These are phyloP conservation scores for Ganoderma leucocontextum DNA, from an alignment of 1,284 basidiomycete species.

Conservation along the genomic window DNA sequence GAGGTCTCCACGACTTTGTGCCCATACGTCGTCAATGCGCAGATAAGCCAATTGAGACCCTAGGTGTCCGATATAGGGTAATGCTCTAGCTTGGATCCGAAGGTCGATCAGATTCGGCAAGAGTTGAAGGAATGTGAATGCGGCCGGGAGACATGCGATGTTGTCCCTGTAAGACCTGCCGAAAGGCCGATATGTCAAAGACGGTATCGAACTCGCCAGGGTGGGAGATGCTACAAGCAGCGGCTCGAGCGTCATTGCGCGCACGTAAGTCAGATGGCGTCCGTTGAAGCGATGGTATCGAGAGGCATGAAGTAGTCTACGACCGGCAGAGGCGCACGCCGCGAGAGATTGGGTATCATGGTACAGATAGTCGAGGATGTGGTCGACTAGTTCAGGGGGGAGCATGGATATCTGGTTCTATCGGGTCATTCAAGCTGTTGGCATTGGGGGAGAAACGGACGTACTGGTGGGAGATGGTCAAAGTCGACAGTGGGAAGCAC, in stretches of 20 bases:
- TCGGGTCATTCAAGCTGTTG: not conserved
- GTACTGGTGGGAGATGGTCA: not conserved
- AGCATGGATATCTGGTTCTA: constrained; percentile 20
- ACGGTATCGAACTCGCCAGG: constrained; percentile 16
- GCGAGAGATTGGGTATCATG: constrained; percentile 41
- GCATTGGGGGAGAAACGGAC: not conserved
- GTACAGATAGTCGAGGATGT: constrained; percentile 45
- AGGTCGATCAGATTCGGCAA: constrained; percentile 12
- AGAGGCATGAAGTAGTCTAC: constrained; percentile 43
- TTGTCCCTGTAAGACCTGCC: too few relatives aligned
- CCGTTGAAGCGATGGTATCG: constrained; percentile 46
- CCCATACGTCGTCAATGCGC: not conserved
- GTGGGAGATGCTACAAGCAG: constrained; percentile 18
- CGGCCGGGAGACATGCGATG: not conserved
- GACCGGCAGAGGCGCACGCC: constrained; percentile 46
- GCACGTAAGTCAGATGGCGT: constrained; percentile 13
- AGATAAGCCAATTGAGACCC: constrained; percentile 2
- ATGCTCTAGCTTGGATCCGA: not conserved
- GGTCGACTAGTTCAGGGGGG: constrained; percentile 45
- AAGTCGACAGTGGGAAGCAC: not conserved
- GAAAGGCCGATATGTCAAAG: constrained; percentile 12
- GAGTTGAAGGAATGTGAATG: not conserved
- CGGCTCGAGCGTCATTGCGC: not conserved
- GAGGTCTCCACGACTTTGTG: not conserved
- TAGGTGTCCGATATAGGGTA: not conserved